phyloP scores from a whole-genome alignment of 169 alveolate species.

The Cryptosporidium meleagridis region DNA sequence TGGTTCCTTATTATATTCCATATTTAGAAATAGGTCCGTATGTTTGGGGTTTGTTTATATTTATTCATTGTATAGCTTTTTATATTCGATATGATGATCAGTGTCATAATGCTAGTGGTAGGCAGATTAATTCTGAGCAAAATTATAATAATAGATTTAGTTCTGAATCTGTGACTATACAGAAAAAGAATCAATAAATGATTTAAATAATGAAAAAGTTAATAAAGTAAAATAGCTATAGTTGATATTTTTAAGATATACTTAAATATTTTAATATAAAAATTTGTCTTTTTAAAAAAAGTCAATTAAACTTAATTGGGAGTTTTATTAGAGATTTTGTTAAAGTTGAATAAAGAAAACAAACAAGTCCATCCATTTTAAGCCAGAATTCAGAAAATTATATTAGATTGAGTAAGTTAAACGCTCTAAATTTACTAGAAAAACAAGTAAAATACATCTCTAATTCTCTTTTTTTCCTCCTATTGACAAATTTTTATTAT shows the following conservation, averaged over 20 bases:
- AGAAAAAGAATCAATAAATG: background rate
- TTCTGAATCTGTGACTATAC: background rate
- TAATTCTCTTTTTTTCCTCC: too few relatives aligned
- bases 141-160: too few relatives aligned
- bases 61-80: constrained; percentile 41
- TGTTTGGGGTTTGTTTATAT: constrained; percentile 56
- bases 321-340: too few relatives aligned
- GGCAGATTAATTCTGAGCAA: background rate
- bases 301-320: too few relatives aligned
- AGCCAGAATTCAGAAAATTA: background rate
- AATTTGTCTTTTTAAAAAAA: too few relatives aligned
- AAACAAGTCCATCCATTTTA: too few relatives aligned
- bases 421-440: background rate
- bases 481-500: too few relatives aligned
- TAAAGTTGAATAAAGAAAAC: background rate
- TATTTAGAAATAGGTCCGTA: constrained; percentile 65
- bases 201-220: background rate
- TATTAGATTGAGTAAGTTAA: too few relatives aligned
- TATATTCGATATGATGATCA: constrained; percentile 54
- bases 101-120: background rate
- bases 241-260: background rate
- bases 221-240: too few relatives aligned
- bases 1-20: constrained; percentile 33
- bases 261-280: too few relatives aligned
- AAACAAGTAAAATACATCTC: too few relatives aligned